phyloP scores from a whole-genome alignment of 345 rosid genomes.

The Citrus sp. region DNA sequence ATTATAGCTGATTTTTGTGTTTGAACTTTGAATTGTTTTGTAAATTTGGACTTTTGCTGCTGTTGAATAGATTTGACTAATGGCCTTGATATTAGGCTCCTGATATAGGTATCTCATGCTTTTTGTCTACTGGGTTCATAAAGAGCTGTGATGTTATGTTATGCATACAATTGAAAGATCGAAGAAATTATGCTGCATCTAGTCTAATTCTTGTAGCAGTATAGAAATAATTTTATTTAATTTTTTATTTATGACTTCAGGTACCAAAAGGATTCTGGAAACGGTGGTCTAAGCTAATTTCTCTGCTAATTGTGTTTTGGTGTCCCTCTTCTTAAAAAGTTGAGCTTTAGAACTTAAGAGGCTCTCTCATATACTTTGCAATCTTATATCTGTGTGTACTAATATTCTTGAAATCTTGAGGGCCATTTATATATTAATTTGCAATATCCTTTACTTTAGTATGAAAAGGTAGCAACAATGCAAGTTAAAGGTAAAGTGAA shows the following conservation, averaged over 20 bases:
- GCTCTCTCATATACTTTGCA: neutral
- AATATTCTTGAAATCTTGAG: neutral
- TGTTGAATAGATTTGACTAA: neutral
- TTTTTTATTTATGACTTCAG: neutral
- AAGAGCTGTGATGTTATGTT: neutral
- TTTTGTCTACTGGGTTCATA: neutral
- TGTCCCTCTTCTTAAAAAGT: neutral
- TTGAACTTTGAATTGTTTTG: neutral
- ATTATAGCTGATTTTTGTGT: neutral
- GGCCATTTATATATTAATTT: neutral
- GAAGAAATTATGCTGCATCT: neutral
- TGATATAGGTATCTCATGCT: neutral
- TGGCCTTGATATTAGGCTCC: neutral
- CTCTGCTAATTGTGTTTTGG: neutral
- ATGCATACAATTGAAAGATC: neutral
- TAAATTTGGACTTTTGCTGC: neutral
- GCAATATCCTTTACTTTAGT: neutral
- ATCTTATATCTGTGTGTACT: neutral
- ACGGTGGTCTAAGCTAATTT: neutral
- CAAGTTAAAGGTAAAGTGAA: conserved; percentile 1
- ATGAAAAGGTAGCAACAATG: neutral
- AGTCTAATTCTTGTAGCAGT: neutral
- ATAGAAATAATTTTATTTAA: neutral
- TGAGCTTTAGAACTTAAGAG: neutral
- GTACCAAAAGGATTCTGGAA: neutral